phyloP scores from a whole-genome alignment of 768 basidiomycete genomes.

The Lentinula lateritia region DNA sequence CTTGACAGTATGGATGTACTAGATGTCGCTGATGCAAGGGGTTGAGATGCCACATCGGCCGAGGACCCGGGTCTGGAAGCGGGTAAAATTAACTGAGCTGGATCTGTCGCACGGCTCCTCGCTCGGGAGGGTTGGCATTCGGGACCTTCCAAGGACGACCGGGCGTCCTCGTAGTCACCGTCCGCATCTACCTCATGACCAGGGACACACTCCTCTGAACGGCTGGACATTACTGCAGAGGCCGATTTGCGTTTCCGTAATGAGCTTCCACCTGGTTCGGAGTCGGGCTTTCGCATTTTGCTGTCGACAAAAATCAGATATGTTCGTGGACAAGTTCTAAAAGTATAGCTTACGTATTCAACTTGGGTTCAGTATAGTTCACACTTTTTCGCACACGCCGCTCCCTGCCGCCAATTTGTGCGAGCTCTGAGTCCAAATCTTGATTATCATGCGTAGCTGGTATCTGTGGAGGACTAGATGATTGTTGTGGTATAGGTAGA shows the following conservation, averaged over 20 bases:
- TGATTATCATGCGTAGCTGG: conserved; percentile 27
- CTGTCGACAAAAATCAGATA: conserved; percentile 7
- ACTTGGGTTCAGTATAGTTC: conserved; percentile 83
- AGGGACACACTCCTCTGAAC: conserved; percentile 12
- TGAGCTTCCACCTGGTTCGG: conserved; percentile 30
- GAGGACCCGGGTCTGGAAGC: conserved; percentile 28
- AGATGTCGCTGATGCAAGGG: not conserved
- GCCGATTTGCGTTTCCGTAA: conserved; percentile 38
- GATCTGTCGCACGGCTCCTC: conserved; percentile 22
- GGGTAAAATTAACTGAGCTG: conserved; percentile 31
- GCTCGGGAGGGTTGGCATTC: not conserved
- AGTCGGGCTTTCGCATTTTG: conserved; percentile 87
- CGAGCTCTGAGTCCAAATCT: conserved; percentile 23
- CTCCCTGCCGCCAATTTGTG: conserved; percentile 39
- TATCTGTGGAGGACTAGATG: conserved; percentile 34
- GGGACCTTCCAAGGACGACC: conserved; percentile 30
- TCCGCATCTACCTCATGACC: conserved; percentile 15
- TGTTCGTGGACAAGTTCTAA: not conserved
- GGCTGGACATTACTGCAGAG: conserved; percentile 32
- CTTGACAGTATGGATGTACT: not conserved
- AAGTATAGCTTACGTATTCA: conserved; percentile 64
- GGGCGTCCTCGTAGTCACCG: conserved; percentile 25
- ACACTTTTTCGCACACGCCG: conserved; percentile 68
- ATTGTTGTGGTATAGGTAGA: conserved; percentile 46
- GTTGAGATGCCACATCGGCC: not conserved